Conservation (phyloP, 2,329 filamentous ascomycete species). For the Pleurostoma richardsiae region DNA sequence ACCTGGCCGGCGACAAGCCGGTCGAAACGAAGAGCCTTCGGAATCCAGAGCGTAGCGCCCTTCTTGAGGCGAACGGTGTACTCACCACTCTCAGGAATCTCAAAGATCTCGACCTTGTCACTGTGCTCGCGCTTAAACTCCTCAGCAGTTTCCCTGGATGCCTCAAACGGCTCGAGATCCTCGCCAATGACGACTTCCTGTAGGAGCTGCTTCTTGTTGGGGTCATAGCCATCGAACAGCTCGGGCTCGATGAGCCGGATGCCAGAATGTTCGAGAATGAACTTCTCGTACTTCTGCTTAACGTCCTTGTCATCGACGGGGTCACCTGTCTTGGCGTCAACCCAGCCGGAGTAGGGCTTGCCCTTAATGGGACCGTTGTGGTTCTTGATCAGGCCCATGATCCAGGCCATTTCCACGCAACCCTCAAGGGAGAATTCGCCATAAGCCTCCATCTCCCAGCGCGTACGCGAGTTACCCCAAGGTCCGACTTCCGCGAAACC, state of each 20-base stretch:
- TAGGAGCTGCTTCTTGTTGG: slow-evolving; percentile 96
- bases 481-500: slow-evolving; percentile 95
- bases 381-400: slow-evolving; percentile 99
- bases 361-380: slow-evolving; percentile 96
- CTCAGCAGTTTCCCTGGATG: slow-evolving; percentile 93
- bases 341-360: slow-evolving; percentile 93
- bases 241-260: slow-evolving; percentile 98
- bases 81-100: slow-evolving; percentile 88
- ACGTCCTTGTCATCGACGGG: slow-evolving; percentile 98
- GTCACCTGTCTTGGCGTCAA: slow-evolving; percentile 89
- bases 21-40: slow-evolving; percentile 95
- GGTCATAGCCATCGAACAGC: slow-evolving; percentile 93
- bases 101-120: slow-evolving; percentile 96
- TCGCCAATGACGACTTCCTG: slow-evolving; percentile 98
- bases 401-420: slow-evolving; percentile 99
- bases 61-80: slow-evolving; percentile 94
- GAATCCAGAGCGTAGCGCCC: slow-evolving; percentile 90
- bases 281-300: slow-evolving; percentile 95
- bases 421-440: slow-evolving; percentile 97
- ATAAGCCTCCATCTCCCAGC: slow-evolving; percentile 99
- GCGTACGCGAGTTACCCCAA: slow-evolving; percentile 96
- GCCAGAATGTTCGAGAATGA: slow-evolving; percentile 92
- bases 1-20: slow-evolving; percentile 96
- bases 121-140: slow-evolving; percentile 97
- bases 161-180: slow-evolving; percentile 94